These are phyloP conservation scores for Elasticomyces elasticus DNA, from an alignment of 495 filamentous ascomycete genomes.

Conservation along the genomic window DNA sequence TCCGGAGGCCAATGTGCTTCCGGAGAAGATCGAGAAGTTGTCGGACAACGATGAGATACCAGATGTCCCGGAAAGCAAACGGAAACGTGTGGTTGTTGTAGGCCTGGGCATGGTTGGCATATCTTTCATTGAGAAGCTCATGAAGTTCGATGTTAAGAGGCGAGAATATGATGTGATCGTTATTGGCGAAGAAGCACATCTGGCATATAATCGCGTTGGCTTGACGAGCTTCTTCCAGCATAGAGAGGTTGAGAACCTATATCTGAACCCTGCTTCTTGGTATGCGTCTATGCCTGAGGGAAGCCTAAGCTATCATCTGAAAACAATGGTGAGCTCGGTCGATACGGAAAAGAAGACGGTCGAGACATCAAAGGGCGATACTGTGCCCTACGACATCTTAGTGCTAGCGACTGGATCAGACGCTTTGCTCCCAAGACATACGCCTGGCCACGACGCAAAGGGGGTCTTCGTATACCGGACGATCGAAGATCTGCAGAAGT, in stretches of 20 bases:
- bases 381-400: slow-evolving; percentile 75
- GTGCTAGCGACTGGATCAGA: slow-evolving; percentile 89
- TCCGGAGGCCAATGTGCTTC: slow-evolving; percentile 26
- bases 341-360: slow-evolving; percentile 54
- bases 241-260: slow-evolving; percentile 78
- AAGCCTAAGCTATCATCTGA: slow-evolving; percentile 70
- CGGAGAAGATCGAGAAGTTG: slow-evolving; percentile 25
- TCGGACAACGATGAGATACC: slow-evolving; percentile 21
- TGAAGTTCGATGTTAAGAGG: slow-evolving; percentile 71
- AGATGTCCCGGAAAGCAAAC: slow-evolving; percentile 21
- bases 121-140: slow-evolving; percentile 85
- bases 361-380: slow-evolving; percentile 57
- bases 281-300: slow-evolving; percentile 52
- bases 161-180: slow-evolving; percentile 79
- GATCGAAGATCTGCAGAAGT: slow-evolving; percentile 69
- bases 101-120: slow-evolving; percentile 95
- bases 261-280: slow-evolving; percentile 86
- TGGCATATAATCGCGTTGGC: slow-evolving; percentile 95
- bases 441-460: slow-evolving; percentile 72
- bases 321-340: slow-evolving; percentile 68
- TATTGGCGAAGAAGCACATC: slow-evolving; percentile 82
- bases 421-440: slow-evolving; percentile 69
- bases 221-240: slow-evolving; percentile 89
- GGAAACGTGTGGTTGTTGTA: slow-evolving; percentile 74
- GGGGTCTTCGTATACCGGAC: slow-evolving; percentile 96